Evolutionary conservation across 139 green algal species (phyloP), one percentile per base, ranked within the genome.

Genomic region (Chlamydomonas sphaeroides): DNA sequence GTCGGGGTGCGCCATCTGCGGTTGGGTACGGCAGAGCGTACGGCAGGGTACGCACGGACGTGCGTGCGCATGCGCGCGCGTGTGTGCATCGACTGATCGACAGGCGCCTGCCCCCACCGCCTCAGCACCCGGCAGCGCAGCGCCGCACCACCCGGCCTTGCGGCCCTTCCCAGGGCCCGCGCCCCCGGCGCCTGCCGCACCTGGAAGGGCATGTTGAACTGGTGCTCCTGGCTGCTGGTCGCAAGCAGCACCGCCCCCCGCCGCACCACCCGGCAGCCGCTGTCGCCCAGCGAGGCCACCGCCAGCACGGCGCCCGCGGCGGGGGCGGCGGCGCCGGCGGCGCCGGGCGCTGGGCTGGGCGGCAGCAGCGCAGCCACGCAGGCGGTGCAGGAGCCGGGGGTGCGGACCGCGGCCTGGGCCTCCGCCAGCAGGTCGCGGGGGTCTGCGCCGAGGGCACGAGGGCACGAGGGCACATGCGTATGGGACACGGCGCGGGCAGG

Each of bases 171-270:
- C 45, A 51, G 45, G 14, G 18, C 56, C 10, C 26, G 23, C 18
- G 17, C 10, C 25, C n/a, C n/a, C n/a, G n/a, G n/a, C n/a, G n/a
- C n/a, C n/a, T n/a, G n/a, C n/a, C 56, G 23, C 56, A 63, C 83
- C 90, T 98, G 95, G 88, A 93, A 98, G 4, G 97, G 97, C 89
- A 95, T 98, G 89, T 99, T 99, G 89, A 97, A 99, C 36, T 85
- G 78, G 88, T 99, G 97, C 92, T 98, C 92, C 89, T 98, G 94
- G 49, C 39, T 1, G 26, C 65, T 84, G 26, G 91, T 96, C 32
- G 88, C 86, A 63, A 94, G 93, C 3, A 91, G 80, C 61, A 95
- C 79, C 11, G 87, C 25, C 0, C 87, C 89, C 14, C 83, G 80
- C 3, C 95, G 83, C 15, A 98, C 53, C n/a, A 98, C 63, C 20